Conservation (phyloP, 352 stramenopile genomes). For the Globisporangium ultimum region DNA sequence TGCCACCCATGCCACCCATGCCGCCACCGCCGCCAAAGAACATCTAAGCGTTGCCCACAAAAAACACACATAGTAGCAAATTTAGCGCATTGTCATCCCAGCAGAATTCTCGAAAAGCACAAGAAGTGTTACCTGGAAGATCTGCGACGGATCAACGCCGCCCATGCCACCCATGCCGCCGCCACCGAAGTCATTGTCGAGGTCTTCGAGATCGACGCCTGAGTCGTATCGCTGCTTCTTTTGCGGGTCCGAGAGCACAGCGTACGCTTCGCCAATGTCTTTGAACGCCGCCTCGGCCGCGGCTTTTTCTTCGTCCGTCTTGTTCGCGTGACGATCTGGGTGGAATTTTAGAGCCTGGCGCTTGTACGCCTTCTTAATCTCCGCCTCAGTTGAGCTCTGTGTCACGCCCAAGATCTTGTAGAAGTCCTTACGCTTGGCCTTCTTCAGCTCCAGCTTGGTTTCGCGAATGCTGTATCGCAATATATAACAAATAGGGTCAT, state of each 20-base stretch:
- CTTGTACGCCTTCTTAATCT: slow-evolving; percentile 99
- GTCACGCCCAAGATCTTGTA: slow-evolving; percentile 92
- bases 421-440: slow-evolving; percentile 95
- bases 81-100: background rate
- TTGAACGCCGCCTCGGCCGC: slow-evolving; percentile 93
- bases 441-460: slow-evolving; percentile 91
- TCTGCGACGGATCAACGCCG: slow-evolving; percentile 80
- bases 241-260: slow-evolving; percentile 92
- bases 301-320: slow-evolving; percentile 90
- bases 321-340: slow-evolving; percentile 92
- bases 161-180: slow-evolving; percentile 81
- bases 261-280: slow-evolving; percentile 95
- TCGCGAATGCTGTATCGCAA: slow-evolving; percentile 60
- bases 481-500: background rate
- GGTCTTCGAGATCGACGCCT: slow-evolving; percentile 92
- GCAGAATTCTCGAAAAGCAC: background rate
- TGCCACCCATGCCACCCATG: slow-evolving; percentile 33
- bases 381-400: slow-evolving; percentile 76
- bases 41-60: slow-evolving; percentile 41
- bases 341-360: slow-evolving; percentile 94
- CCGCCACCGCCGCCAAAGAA: slow-evolving; percentile 67
- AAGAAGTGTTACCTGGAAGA: slow-evolving; percentile 62
- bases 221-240: slow-evolving; percentile 95
- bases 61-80: slow-evolving; percentile 1
- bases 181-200: slow-evolving; percentile 85